Evolutionary conservation across 2,329 filamentous ascomycete genomes (phyloP).

Genomic region (Drechslerella dactyloides): DNA sequence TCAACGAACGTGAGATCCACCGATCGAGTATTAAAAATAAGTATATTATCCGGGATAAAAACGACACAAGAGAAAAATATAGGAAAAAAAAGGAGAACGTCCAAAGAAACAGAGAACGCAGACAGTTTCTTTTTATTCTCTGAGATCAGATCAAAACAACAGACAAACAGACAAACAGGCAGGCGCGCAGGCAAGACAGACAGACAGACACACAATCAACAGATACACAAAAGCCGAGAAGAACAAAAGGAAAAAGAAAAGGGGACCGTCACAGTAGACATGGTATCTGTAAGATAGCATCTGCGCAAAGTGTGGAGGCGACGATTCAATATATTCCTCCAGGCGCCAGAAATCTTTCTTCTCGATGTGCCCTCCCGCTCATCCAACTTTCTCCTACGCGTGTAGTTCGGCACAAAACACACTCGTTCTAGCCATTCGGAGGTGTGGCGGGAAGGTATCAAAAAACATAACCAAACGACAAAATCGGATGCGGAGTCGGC

Average conservation of each 20-base stretch:
- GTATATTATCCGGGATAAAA: slow-evolving; percentile 49
- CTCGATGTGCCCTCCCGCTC: slow-evolving; percentile 8
- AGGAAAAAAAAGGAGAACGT: slow-evolving; percentile 13
- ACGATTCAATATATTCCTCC: slow-evolving; percentile 20
- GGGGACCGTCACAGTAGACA: slow-evolving; percentile 23
- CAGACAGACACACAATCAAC: no score
- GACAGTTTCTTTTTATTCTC: slow-evolving; percentile 22
- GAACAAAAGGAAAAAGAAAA: slow-evolving; percentile 9
- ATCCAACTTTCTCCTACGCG: slow-evolving; percentile 9
- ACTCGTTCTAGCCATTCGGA: not conserved
- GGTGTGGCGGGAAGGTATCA: not conserved
- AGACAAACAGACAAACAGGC: slow-evolving; percentile 6
- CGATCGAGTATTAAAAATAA: slow-evolving; percentile 48
- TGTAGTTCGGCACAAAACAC: not conserved
- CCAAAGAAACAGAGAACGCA: not conserved
- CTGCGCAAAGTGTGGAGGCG: slow-evolving; percentile 1
- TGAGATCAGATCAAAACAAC: slow-evolving; percentile 17
- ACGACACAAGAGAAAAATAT: slow-evolving; percentile 45
- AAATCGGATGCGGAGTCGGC: slow-evolving; percentile 4
- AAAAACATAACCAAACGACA: slow-evolving; percentile 9
- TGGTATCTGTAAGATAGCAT: slow-evolving; percentile 30
- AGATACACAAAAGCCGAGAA: not conserved
- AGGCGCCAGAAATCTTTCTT: slow-evolving; percentile 9
- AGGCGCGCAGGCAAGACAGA: not conserved
- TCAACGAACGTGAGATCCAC: not conserved